Evolutionary conservation across 805 yeast genomes (phyloP).

Genomic region (Suhomyces sp.): DNA sequence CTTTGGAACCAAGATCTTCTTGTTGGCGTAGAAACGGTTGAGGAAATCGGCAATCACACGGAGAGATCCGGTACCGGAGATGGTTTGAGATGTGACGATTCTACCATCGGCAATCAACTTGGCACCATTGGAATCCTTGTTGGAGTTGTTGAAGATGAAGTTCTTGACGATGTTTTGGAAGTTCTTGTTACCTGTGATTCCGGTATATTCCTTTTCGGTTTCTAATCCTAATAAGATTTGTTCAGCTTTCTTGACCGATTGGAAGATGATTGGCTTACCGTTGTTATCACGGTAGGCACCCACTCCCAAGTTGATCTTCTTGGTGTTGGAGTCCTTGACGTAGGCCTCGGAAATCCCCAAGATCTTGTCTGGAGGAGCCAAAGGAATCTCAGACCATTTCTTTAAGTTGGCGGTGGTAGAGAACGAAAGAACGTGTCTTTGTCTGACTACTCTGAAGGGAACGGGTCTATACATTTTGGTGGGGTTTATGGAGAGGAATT

Average conservation of each 20-base stretch:
- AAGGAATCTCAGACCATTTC: conserved; percentile 34
- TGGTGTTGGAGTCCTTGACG: conserved; percentile 59
- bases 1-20: conserved; percentile 68
- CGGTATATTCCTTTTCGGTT: conserved; percentile 80
- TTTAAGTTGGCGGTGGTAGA: conserved; percentile 9
- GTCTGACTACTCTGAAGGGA: conserved; percentile 5
- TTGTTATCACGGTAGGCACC: conserved; percentile 91
- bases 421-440: conserved; percentile 8
- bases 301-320: conserved; percentile 68
- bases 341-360: conserved; percentile 75
- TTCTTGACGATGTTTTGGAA: conserved; percentile 67
- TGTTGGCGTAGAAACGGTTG: conserved; percentile 52
- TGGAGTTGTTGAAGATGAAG: conserved; percentile 65
- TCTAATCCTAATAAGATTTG: conserved; percentile 45
- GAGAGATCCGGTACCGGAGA: conserved; percentile 94
- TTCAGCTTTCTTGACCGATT: conserved; percentile 71
- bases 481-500: not conserved
- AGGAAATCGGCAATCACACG: conserved; percentile 82
- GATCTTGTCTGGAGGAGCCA: conserved; percentile 83
- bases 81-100: conserved; percentile 81
- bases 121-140: conserved; percentile 53
- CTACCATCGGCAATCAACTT: conserved; percentile 58
- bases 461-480: conserved; percentile 8
- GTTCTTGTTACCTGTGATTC: conserved; percentile 74
- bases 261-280: conserved; percentile 88